Base-by-base conservation (phyloP, 805 yeast genomes). In the Metschnikowia vanudenii region DNA sequence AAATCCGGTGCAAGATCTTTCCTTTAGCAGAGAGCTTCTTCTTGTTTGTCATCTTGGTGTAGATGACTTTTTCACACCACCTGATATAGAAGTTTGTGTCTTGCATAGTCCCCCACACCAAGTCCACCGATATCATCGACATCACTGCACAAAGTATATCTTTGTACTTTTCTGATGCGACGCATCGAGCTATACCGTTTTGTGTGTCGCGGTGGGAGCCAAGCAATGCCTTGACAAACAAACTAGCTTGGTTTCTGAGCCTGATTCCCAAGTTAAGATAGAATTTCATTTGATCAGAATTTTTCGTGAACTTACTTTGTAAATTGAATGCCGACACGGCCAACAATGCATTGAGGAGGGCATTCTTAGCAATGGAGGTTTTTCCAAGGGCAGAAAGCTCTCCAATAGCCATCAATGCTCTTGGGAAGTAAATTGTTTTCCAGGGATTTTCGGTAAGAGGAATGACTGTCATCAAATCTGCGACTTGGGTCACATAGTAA, bases 91-190 rank as follows among this genome's bases (percentile, higher is more conserved):
- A 76, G 52, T 80, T 81, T 58, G 96, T 88, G 54, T 86, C 94
- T 45, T 85, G 83, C 91, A 87, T 86, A 1, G 92, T 82, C 2
- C 96, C 96, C 88, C 95, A 85, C 13, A 88, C 91, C 42, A 88
- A 83, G 66, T 89, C 96, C 42, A 89, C 86, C 6, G 91, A 82
- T 39, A 84, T 88, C 96, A 88, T 87, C 2, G 94, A 83, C 62
- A 89, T 73, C 18, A 87, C 82, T 0, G 96, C 94, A 41, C 88
- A 85, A 22, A 89, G 63, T 4, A 88, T 86, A 60, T 88, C 96
- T 60, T 89, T 88, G 63, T 89, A 88, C 61, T 85, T 85, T 58
- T 85, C 76, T 33, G 67, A 64, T 16, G 88, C 45, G 50, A 68
- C 54, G 70, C 73, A 47, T 71, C 75, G 59, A 73, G 81, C 62